Base-by-base conservation (phyloP, 2,329 filamentous ascomycete species). In the Septoria linicola region DNA sequence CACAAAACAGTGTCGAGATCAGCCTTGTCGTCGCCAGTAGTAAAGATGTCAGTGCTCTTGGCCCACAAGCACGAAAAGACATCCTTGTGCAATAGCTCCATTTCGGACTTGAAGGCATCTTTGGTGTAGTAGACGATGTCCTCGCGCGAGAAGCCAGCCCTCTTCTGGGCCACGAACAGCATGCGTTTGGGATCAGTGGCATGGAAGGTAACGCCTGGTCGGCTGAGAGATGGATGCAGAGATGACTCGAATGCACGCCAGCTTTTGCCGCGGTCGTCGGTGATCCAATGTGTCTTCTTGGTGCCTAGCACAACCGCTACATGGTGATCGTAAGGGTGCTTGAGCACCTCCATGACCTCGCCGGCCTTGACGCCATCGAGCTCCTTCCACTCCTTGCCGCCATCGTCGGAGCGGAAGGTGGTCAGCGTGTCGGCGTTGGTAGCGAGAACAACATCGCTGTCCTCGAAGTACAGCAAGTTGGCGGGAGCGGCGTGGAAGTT, bases 31-130 rank as follows among this genome's bases (percentile, higher is more conserved):
- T 84, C 72, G 54, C 85, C 85, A 8, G 84, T 84, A 27, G 81
- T 81, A 68, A 99, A 96, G 35, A 83, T 71, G 4, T 81, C 78
- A 10, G 87, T 83, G 11, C 83, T 82, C 66, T 89, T 89, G 44
- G 93, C 92, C 89, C 92, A 99, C 68, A 85, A 82, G 69, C 93
- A 99, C 55, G 87, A 85, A 41, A 82, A 77, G 2, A 88, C 88
- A 59, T 84, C 80, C 35, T 80, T 76, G 45, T 86, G 80, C 53
- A 96, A 77, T 4, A 77, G 71, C 59, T 87, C 79, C 44, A 82
- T 80, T 36, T 79, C 71, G 4, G 79, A 80, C 58, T 85, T 78
- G 74, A 99, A 99, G 59, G 89, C 89, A 70, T 97, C 86, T 11
- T 79, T 84, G 2, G 93, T 97, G 68, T 96, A 96, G 60, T 76